Conservation (phyloP, 805 yeast genomes). For the Gaillardinia entomophila region DNA sequence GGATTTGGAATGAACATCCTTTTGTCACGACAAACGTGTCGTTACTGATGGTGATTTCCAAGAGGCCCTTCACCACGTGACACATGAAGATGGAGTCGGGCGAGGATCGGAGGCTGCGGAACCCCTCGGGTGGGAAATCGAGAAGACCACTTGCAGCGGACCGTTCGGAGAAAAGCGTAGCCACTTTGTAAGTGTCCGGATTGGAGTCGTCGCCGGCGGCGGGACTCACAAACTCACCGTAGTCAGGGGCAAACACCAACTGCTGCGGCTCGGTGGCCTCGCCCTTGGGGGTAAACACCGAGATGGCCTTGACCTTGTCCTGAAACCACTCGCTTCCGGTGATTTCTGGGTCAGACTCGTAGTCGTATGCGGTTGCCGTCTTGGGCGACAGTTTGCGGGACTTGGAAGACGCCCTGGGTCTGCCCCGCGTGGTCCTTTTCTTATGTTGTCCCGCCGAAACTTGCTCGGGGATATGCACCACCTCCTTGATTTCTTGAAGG, state of each 20-base stretch:
- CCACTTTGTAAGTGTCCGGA: conserved; percentile 49
- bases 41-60: conserved; percentile 62
- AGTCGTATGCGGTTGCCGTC: conserved; percentile 14
- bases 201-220: conserved; percentile 33
- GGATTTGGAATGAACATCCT: conserved; percentile 80
- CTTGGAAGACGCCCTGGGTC: conserved; percentile 2
- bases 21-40: conserved; percentile 53
- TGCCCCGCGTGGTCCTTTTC: conserved; percentile 2
- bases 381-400: conserved; percentile 8
- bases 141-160: conserved; percentile 70
- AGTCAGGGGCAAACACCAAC: conserved; percentile 63
- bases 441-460: conserved; percentile 2
- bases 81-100: conserved; percentile 68
- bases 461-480: conserved; percentile 44
- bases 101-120: conserved; percentile 55
- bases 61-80: conserved; percentile 63
- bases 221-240: conserved; percentile 36
- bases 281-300: conserved; percentile 49
- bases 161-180: conserved; percentile 59
- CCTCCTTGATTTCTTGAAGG: conserved; percentile 53
- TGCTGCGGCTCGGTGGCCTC: conserved; percentile 31
- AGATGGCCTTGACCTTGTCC: conserved; percentile 34
- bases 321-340: conserved; percentile 51
- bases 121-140: conserved; percentile 56
- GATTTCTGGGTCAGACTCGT: conserved; percentile 34